Conservation (phyloP, 2,329 filamentous ascomycete species). For the Cordyceps tenuipes region DNA sequence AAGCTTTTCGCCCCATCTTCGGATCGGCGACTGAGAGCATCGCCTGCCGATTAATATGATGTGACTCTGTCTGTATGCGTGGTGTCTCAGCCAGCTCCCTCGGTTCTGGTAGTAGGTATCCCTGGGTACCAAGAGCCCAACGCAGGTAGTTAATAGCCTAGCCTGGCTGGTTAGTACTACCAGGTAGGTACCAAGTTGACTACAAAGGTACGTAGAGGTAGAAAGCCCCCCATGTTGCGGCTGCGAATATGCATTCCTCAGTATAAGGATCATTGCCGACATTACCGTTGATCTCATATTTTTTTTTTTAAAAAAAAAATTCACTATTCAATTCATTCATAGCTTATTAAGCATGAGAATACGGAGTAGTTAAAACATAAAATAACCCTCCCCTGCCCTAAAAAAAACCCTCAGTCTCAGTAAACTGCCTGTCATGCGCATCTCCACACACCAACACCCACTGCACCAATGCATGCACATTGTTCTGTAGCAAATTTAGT, state of each 20-base stretch:
- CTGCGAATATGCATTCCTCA: too few relatives aligned
- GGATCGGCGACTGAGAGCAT: constrained; percentile 1
- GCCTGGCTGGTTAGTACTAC: too few relatives aligned
- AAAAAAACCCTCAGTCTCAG: neutral
- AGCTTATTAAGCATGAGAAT: neutral
- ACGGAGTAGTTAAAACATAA: neutral
- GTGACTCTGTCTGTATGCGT: neutral
- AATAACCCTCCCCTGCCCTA: too few relatives aligned
- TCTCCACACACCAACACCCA: neutral
- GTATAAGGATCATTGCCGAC: too few relatives aligned
- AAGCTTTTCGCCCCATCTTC: constrained; percentile 4
- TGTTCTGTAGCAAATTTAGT: neutral
- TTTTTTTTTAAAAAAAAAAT: too few relatives aligned
- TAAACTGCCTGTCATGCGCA: neutral
- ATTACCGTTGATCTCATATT: too few relatives aligned
- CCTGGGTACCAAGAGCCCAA: too few relatives aligned
- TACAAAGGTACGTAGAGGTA: too few relatives aligned
- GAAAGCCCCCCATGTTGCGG: too few relatives aligned
- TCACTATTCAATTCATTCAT: neutral
- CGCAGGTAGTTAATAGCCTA: too few relatives aligned
- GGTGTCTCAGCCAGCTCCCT: neutral
- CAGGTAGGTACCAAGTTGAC: too few relatives aligned
- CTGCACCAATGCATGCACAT: neutral
- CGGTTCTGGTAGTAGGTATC: too few relatives aligned
- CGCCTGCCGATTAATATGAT: neutral